phyloP scores from a whole-genome alignment of 1,284 basidiomycete genomes.

The Cutaneotrichosporon daszewskae region DNA sequence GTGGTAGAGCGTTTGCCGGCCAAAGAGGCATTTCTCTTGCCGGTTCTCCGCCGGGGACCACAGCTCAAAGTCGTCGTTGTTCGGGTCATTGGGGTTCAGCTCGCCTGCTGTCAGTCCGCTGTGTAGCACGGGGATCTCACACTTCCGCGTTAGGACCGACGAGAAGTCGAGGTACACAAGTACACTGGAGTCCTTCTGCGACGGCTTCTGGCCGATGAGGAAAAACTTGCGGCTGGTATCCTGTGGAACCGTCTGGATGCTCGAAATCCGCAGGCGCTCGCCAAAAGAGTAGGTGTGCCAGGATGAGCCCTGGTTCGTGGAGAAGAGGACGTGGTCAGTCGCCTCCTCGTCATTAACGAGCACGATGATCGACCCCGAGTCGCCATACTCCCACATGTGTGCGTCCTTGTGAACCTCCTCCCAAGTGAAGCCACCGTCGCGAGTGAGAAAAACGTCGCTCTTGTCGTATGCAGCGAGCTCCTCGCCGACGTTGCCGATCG shows the following conservation, averaged over 20 bases:
- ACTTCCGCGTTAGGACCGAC: conserved; percentile 1
- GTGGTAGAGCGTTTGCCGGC: conserved; percentile 80
- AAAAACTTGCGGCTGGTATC: conserved; percentile 91
- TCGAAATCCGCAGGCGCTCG: conserved; percentile 66
- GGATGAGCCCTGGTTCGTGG: conserved; percentile 74
- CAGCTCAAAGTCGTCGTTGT: conserved; percentile 83
- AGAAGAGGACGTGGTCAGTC: conserved; percentile 82
- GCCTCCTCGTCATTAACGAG: conserved; percentile 93
- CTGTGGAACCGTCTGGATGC: conserved; percentile 80
- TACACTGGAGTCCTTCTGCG: conserved; percentile 54
- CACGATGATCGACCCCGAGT: conserved; percentile 87
- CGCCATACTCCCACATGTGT: conserved; percentile 95
- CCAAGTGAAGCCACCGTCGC: conserved; percentile 97
- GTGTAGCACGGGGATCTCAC: too few species aligned
- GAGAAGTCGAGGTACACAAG: conserved; percentile 83
- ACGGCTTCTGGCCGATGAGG: conserved; percentile 64
- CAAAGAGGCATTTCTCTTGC: conserved; percentile 72
- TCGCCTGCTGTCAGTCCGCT: too few species aligned
- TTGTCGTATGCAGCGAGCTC: conserved; percentile 73
- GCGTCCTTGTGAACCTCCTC: conserved; percentile 98
- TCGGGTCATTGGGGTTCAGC: conserved; percentile 63
- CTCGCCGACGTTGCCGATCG: conserved; percentile 94
- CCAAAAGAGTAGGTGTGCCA: conserved; percentile 89
- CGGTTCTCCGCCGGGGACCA: conserved; percentile 88
- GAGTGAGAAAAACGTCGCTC: conserved; percentile 90